phyloP scores from a whole-genome alignment of 2,329 filamentous ascomycete species.

The Helotiales sp. region DNA sequence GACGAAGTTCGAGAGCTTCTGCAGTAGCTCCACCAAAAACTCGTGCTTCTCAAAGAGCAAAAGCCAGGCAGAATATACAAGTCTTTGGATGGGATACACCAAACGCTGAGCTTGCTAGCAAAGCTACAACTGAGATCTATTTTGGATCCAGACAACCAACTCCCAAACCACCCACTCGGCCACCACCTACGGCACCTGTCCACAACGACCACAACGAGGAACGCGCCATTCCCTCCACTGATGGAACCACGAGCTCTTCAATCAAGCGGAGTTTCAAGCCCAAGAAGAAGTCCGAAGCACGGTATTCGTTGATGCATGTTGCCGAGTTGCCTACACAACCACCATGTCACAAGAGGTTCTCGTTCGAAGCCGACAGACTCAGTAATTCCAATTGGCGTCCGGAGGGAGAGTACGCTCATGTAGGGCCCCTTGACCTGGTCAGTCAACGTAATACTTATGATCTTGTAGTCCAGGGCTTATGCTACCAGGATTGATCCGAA shows the following conservation, averaged over 20 bases:
- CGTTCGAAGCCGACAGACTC: conserved; percentile 1
- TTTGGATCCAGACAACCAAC: neutral
- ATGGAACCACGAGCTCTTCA: conserved; percentile 23
- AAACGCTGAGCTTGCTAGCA: conserved; percentile 13
- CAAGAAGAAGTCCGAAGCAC: conserved; percentile 6
- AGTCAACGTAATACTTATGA: conserved; percentile 8
- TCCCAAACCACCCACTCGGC: neutral
- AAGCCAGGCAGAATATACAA: conserved; percentile 22
- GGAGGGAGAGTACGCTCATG: conserved; percentile 17
- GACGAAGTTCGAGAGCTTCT: conserved; percentile 15
- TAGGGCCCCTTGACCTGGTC: conserved; percentile 19
- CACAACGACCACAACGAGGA: neutral
- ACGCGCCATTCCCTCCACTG: conserved; percentile 15
- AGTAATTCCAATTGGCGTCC: conserved; percentile 2
- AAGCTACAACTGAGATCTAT: conserved; percentile 7
- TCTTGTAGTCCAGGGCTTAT: conserved; percentile 13
- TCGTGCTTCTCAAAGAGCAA: conserved; percentile 20
- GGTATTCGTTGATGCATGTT: conserved; percentile 26
- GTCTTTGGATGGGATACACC: conserved; percentile 25
- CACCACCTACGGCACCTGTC: neutral
- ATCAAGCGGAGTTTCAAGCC: conserved; percentile 6
- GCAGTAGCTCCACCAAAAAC: conserved; percentile 17
- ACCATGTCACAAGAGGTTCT: neutral
- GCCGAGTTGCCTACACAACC: conserved; percentile 18
- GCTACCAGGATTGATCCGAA: conserved; percentile 25